A percentile compares a stretch with the other conserved stretches of the same genome.
These are phyloP conservation scores for Orobanche coerulescens DNA, from an alignment of 257 asterid genomes.

Conservation along the genomic window DNA sequence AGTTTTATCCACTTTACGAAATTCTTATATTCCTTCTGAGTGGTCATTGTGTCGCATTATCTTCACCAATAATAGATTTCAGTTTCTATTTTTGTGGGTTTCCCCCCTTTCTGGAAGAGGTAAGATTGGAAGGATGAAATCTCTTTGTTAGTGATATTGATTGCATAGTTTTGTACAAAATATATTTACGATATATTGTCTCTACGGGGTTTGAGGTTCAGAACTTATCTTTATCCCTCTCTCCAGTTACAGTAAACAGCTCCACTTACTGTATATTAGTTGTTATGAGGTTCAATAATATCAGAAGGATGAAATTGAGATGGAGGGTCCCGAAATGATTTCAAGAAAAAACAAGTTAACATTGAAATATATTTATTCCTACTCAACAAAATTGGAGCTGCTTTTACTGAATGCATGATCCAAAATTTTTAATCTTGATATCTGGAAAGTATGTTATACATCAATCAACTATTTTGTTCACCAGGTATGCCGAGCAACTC, in stretches of 20 bases:
- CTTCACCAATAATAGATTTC: not conserved
- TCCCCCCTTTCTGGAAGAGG: not conserved
- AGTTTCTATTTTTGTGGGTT: not conserved
- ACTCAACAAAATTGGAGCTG: not conserved
- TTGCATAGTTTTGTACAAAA: not conserved
- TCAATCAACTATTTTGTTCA: conserved; percentile 20
- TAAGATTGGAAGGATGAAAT: not conserved
- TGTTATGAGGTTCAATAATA: not conserved
- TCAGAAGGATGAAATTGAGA: not conserved
- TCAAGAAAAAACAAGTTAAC: not conserved
- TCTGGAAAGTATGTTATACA: not conserved
- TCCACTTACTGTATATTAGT: not conserved
- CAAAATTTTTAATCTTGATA: not conserved
- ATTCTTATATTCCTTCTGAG: not conserved
- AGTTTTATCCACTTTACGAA: not conserved
- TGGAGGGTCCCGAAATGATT: not conserved
- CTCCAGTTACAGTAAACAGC: too few species aligned
- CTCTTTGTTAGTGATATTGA: not conserved
- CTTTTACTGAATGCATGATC: not conserved
- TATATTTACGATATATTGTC: too few species aligned
- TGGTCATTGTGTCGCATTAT: not conserved
- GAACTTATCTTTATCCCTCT: too few species aligned
- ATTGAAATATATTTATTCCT: not conserved
- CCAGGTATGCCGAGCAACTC: conserved; percentile 90
- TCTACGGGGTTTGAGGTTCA: too few species aligned